Evolutionary conservation across 176 grass and related monocot species (phyloP), one percentile per base, ranked within the genome.

Genomic region (Musa schizocarpa): DNA sequence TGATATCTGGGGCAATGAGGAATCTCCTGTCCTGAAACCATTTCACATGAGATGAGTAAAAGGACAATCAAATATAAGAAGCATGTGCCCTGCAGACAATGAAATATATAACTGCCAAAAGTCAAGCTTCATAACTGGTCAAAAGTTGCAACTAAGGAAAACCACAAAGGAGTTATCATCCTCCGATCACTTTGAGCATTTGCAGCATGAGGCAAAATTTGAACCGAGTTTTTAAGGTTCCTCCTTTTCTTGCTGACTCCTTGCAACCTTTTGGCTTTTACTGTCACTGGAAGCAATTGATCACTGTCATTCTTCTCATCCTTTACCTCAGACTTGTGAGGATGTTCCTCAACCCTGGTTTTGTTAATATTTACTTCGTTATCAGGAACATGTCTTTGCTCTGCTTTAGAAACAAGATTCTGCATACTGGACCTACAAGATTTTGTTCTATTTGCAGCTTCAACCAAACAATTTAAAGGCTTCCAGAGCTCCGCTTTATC

Each of bases 21-120:
- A 29, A 43, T 55, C 86, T 78, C 84, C 84, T 81, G 84, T 69
- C 78, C 96, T 99, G 90, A 85, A 94, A 86, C 29, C 27, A 89
- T 23, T 85, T 62, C 50, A 2, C 34, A 78, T 50, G 12, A 24
- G 82, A 77, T 84, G 23, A 71, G 27, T 74, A 17, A 55, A 63
- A 69, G 69, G 9, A 72, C 50, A 83, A 22, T 24, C 53, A 26
- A 75, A 56, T 25, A 53, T 68, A 53, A 24, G 58, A 14, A 82
- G 71, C 71, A 65, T 77, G 56, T 63, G 57, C 1, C 16, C 14
- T 17, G 54, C 74, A 53, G 27, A 75, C 20, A 84, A 81, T 80
- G 26, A 73, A 70, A 20, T 2, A 51, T 75, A 62, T 27, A 79
- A 54, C 49, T 71, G 67, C 62, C 20, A 43, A 23, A 43, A 70